These are phyloP conservation scores for Penicillium lagena DNA, from an alignment of 495 filamentous ascomycete species.

Conservation along the genomic window DNA sequence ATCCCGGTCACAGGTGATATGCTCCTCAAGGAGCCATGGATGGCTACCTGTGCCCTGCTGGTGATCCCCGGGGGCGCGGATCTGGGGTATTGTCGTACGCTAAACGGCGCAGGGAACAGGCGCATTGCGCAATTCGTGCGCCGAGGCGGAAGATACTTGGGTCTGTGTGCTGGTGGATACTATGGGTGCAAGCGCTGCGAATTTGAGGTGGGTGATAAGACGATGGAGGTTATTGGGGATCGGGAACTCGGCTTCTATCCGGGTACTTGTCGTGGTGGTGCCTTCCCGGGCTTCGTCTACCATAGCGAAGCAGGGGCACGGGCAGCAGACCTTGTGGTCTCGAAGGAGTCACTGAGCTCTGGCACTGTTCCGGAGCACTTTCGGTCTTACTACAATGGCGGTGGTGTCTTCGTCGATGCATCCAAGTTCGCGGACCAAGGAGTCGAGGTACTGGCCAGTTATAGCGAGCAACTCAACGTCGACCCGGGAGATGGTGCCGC, in stretches of 20 bases:
- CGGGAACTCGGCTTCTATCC: constrained; percentile 87
- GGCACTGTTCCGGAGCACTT: constrained; percentile 57
- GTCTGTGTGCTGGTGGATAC: constrained; percentile 93
- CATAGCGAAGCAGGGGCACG: constrained; percentile 79
- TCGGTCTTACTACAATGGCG: constrained; percentile 86
- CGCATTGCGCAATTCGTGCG: constrained; percentile 78
- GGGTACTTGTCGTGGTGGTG: constrained; percentile 75
- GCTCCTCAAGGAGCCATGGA: constrained; percentile 90
- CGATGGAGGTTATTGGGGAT: constrained; percentile 78
- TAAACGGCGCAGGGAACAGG: constrained; percentile 85
- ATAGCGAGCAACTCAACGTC: constrained; percentile 68
- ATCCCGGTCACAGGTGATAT: constrained; percentile 72
- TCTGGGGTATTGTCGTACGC: constrained; percentile 77
- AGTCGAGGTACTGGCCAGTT: constrained; percentile 79
- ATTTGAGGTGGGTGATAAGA: constrained; percentile 79
- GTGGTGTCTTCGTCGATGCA: constrained; percentile 88
- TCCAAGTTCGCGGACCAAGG: constrained; percentile 51
- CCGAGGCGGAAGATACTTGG: constrained; percentile 78
- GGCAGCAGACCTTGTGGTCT: constrained; percentile 62
- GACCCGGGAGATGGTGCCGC: constrained; percentile 64
- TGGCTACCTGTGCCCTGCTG: constrained; percentile 74
- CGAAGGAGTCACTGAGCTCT: constrained; percentile 50
- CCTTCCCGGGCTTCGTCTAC: constrained; percentile 89
- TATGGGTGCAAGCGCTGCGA: constrained; percentile 78
- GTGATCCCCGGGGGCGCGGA: constrained; percentile 96